Conservation (phyloP, 306 rosid genomes). For the Astragalus membranaceus region DNA sequence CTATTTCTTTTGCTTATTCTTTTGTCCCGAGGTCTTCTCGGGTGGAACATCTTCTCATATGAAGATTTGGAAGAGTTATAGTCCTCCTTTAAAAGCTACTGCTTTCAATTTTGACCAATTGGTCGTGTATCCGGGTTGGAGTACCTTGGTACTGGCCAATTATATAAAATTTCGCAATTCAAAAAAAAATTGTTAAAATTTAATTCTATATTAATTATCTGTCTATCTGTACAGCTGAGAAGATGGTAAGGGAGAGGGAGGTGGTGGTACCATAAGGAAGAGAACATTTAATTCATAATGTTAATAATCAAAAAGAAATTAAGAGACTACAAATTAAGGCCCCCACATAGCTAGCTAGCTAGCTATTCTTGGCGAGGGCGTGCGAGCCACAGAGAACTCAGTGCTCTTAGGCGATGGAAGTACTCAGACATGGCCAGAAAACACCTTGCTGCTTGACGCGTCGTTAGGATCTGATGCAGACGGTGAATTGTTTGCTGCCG, state of each 20-base stretch:
- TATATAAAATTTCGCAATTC: too few species aligned
- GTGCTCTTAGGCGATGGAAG: constrained; percentile 80
- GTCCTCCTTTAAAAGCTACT: too few species aligned
- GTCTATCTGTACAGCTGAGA: constrained; percentile 32
- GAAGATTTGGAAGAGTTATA: too few species aligned
- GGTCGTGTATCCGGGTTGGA: too few species aligned
- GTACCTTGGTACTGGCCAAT: too few species aligned
- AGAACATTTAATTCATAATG: constrained; percentile 20
- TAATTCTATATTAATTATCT: constrained; percentile 26
- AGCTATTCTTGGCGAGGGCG: constrained; percentile 72
- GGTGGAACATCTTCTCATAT: too few species aligned
- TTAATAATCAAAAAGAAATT: background rate
- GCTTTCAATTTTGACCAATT: too few species aligned
- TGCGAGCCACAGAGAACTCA: constrained; percentile 85
- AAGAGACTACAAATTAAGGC: constrained; percentile 18
- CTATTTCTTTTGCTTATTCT: too few species aligned
- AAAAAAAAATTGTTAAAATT: constrained; percentile 19
- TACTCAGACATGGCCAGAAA: constrained; percentile 78
- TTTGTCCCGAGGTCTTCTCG: too few species aligned
- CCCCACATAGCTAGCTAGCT: background rate
- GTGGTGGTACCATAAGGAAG: constrained; percentile 3
- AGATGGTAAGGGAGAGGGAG: background rate
- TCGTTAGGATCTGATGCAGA: constrained; percentile 60
- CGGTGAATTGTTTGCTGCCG: constrained; percentile 78
- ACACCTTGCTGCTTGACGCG: constrained; percentile 87